Percentiles rank a stretch among this genome's conserved stretches.
These are phyloP conservation scores for Annona cherimola DNA, from an alignment of 164 flowering plant genomes.

Conservation along the genomic window DNA sequence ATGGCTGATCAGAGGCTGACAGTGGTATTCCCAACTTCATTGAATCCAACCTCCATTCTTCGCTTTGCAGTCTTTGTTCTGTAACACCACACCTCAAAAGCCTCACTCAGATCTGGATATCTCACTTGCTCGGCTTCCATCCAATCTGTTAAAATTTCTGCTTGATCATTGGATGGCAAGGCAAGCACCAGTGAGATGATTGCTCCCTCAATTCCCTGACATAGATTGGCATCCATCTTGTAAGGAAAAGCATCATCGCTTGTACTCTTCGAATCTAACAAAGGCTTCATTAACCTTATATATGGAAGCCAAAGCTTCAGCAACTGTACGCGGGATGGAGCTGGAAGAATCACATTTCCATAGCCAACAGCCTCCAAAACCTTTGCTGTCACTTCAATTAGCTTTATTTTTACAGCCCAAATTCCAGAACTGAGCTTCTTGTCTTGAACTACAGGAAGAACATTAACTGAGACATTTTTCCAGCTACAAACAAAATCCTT, in stretches of 20 bases:
- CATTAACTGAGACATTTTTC: conserved; percentile 42
- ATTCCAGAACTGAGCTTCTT: conserved; percentile 37
- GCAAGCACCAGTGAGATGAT: conserved; percentile 58
- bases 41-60: conserved; percentile 52
- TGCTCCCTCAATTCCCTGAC: conserved; percentile 74
- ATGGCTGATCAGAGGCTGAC: conserved; percentile 24
- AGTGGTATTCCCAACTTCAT: conserved; percentile 28
- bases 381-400: conserved; percentile 58
- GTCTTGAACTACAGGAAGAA: conserved; percentile 43
- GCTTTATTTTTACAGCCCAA: conserved; percentile 67
- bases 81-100: conserved; percentile 93
- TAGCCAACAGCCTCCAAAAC: conserved; percentile 85
- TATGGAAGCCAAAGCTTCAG: conserved; percentile 84
- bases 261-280: conserved; percentile 42
- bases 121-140: conserved; percentile 43
- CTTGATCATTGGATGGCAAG: conserved; percentile 84
- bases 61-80: conserved; percentile 90
- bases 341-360: conserved; percentile 69
- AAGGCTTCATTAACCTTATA: conserved; percentile 62
- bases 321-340: conserved; percentile 42
- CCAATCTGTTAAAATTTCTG: conserved; percentile 82
- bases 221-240: conserved; percentile 64
- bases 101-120: conserved; percentile 86
- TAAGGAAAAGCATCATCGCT: conserved; percentile 32
- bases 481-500: conserved; percentile 68